A percentile compares a stretch with the other conserved stretches of the same genome.
phyloP scores from a whole-genome alignment of 352 stramenopile genomes.

The Phytophthora tentaculata region DNA sequence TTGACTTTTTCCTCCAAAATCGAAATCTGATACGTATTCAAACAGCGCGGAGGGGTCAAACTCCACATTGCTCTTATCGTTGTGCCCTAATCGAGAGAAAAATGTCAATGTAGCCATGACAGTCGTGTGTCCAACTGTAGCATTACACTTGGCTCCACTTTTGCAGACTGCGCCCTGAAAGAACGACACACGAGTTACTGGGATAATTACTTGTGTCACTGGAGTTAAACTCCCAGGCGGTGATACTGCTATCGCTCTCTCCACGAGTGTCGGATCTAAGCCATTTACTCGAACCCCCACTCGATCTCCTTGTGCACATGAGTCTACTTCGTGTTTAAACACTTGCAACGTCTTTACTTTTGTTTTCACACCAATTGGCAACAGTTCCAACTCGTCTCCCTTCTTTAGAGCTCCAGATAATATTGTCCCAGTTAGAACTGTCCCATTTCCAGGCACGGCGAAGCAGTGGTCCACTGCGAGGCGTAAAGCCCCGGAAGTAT shows the following conservation, averaged over 20 bases:
- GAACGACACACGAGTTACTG: slow-evolving; percentile 63
- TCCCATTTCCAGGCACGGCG: slow-evolving; percentile 96
- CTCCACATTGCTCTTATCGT: neutral
- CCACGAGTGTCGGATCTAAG: slow-evolving; percentile 63
- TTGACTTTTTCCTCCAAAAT: slow-evolving; percentile 1
- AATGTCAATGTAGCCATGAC: slow-evolving; percentile 71
- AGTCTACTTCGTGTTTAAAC: slow-evolving; percentile 92
- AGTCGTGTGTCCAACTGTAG: slow-evolving; percentile 79
- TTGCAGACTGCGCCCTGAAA: slow-evolving; percentile 54
- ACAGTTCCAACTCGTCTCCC: slow-evolving; percentile 95
- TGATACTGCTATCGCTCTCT: slow-evolving; percentile 66
- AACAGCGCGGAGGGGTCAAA: slow-evolving; percentile 58
- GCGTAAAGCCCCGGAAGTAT: slow-evolving; percentile 78
- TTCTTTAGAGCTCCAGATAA: slow-evolving; percentile 87
- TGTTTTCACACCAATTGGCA: slow-evolving; percentile 76
- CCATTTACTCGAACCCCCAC: slow-evolving; percentile 94
- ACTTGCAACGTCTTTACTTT: slow-evolving; percentile 99
- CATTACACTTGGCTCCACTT: slow-evolving; percentile 76
- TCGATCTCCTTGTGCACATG: slow-evolving; percentile 93
- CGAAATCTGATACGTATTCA: slow-evolving; percentile 49
- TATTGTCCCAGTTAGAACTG: slow-evolving; percentile 96
- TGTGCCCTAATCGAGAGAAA: slow-evolving; percentile 44
- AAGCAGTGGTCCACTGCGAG: slow-evolving; percentile 99
- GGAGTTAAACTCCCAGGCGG: slow-evolving; percentile 53
- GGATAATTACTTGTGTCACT: slow-evolving; percentile 60